phyloP scores from a whole-genome alignment of 2,329 filamentous ascomycete genomes.

The Pseudogymnoascus sp. region DNA sequence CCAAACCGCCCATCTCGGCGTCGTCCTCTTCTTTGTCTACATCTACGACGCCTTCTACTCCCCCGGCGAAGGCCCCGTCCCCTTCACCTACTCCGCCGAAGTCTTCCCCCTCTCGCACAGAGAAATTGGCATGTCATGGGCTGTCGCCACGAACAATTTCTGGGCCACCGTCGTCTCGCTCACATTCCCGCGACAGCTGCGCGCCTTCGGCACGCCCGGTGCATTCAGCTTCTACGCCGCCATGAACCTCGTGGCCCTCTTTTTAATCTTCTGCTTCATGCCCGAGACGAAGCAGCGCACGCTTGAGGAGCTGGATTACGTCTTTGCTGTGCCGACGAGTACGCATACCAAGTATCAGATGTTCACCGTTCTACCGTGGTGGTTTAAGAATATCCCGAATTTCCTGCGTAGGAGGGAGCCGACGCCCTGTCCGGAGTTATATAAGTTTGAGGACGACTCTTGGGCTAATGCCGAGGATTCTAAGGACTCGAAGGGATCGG shows the following conservation, averaged over 20 bases:
- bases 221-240: constrained; percentile 49
- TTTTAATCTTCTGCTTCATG: constrained; percentile 50
- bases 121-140: constrained; percentile 58
- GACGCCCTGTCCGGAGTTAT: constrained; percentile 13
- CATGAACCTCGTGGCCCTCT: constrained; percentile 47
- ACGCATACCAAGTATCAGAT: constrained; percentile 22
- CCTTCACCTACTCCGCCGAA: constrained; percentile 56
- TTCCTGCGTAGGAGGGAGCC: not conserved
- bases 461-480: constrained; percentile 12
- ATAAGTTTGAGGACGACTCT: constrained; percentile 17
- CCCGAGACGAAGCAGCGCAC: constrained; percentile 49
- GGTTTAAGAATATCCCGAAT: constrained; percentile 36
- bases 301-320: constrained; percentile 36
- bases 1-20: constrained; percentile 39
- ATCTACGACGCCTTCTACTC: constrained; percentile 61
- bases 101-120: constrained; percentile 58
- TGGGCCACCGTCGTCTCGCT: constrained; percentile 58
- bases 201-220: constrained; percentile 28
- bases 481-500: not conserved
- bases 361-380: constrained; percentile 53
- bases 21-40: constrained; percentile 58
- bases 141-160: constrained; percentile 53
- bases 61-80: constrained; percentile 56
- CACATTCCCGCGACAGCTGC: constrained; percentile 30
- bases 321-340: constrained; percentile 34